Evolutionary conservation across 2,329 filamentous ascomycete species (phyloP).

Genomic region (Bimuria novae-zelandiae): DNA sequence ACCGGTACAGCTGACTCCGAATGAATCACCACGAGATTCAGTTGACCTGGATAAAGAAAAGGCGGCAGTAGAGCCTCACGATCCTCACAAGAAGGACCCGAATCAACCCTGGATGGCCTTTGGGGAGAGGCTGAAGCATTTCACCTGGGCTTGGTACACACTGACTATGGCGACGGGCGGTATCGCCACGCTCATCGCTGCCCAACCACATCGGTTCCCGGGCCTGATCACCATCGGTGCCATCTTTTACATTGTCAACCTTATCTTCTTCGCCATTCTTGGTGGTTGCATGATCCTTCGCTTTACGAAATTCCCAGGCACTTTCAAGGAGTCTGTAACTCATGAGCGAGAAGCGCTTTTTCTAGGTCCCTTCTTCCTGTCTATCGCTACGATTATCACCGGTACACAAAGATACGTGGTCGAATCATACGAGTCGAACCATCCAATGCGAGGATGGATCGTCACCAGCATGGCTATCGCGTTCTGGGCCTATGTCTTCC

Average conservation of each 20-base stretch:
- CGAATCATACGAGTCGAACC: constrained; percentile 38
- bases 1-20: constrained; percentile 19
- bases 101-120: constrained; percentile 39
- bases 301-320: constrained; percentile 52
- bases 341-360: constrained; percentile 59
- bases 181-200: constrained; percentile 50
- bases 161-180: constrained; percentile 56
- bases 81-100: constrained; percentile 38
- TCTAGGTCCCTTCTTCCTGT: constrained; percentile 51
- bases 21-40: constrained; percentile 20
- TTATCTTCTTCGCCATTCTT: constrained; percentile 51
- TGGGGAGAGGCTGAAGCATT: constrained; percentile 41
- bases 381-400: constrained; percentile 49
- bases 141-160: constrained; percentile 56
- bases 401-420: constrained; percentile 47
- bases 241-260: constrained; percentile 56
- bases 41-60: constrained; percentile 39
- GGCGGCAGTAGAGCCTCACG: constrained; percentile 21
- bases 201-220: constrained; percentile 52
- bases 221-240: constrained; percentile 58
- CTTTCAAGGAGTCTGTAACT: constrained; percentile 52
- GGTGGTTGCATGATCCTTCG: constrained; percentile 45
- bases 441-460: constrained; percentile 49
- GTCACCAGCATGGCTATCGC: constrained; percentile 45
- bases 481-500: constrained; percentile 52